Evolutionary conservation across 805 yeast species (phyloP).

Genomic region (Ogataea saltuana): DNA sequence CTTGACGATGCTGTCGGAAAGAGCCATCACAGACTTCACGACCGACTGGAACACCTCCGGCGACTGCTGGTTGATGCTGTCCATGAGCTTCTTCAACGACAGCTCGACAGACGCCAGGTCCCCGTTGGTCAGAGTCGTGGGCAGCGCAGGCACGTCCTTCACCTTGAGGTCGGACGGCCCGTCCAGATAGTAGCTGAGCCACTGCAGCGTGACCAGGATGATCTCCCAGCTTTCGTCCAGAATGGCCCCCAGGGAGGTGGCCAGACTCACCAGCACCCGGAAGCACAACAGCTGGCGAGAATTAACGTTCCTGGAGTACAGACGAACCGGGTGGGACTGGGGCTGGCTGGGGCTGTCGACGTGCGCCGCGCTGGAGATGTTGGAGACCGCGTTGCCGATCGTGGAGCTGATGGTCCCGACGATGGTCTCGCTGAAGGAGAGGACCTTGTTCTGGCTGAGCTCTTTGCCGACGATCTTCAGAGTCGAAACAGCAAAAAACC

Average conservation of each 20-base stretch:
- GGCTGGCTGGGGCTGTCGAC: conserved; percentile 2
- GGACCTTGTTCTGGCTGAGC: conserved; percentile 36
- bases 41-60: conserved; percentile 50
- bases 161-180: conserved; percentile 52
- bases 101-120: conserved; percentile 55
- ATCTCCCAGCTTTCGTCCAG: conserved; percentile 68
- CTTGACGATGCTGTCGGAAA: conserved; percentile 38
- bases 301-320: conserved; percentile 49
- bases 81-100: conserved; percentile 61
- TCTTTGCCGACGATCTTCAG: conserved; percentile 40
- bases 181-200: conserved; percentile 72
- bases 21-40: conserved; percentile 44
- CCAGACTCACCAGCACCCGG: conserved; percentile 75
- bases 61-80: conserved; percentile 59
- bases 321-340: conserved; percentile 6
- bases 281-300: conserved; percentile 74
- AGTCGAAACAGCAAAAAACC: conserved; percentile 47
- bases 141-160: conserved; percentile 44
- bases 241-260: conserved; percentile 78
- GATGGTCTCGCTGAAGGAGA: conserved; percentile 50
- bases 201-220: conserved; percentile 65
- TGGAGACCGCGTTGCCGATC: conserved; percentile 39
- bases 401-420: conserved; percentile 53
- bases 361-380: conserved; percentile 20
- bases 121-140: conserved; percentile 42